Evolutionary conservation across 441 rosid species (phyloP).

Genomic region (Adansonia madagascariensis): DNA sequence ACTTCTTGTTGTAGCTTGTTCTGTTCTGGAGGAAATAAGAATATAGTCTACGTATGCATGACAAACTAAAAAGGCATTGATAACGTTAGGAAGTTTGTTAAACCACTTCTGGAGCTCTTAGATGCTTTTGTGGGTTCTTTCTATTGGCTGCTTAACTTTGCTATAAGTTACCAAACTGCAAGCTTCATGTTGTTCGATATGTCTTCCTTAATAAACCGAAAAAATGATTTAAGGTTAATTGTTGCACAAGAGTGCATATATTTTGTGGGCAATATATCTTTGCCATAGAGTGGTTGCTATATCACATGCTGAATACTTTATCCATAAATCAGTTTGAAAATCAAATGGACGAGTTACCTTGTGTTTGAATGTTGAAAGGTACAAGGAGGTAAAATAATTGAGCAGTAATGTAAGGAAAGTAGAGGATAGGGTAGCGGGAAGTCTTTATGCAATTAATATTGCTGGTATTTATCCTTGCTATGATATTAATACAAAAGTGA

Average conservation of each 20-base stretch:
- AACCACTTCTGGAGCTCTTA: neutral
- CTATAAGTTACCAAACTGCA: neutral
- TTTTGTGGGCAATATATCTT: neutral
- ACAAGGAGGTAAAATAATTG: slow-evolving; percentile 16
- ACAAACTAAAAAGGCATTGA: neutral
- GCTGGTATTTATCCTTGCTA: neutral
- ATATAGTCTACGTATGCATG: neutral
- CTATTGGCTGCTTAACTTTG: neutral
- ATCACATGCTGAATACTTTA: neutral
- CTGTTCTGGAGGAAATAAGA: neutral
- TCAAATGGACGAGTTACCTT: neutral
- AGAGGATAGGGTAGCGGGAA: neutral
- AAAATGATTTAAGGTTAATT: neutral
- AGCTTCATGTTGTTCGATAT: neutral
- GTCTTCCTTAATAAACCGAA: neutral
- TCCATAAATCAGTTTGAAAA: slow-evolving; percentile 1
- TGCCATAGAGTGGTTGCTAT: neutral
- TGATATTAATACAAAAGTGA: neutral
- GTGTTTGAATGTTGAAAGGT: neutral
- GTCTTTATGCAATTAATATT: neutral
- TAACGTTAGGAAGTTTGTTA: neutral
- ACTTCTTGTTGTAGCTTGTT: slow-evolving; percentile 17
- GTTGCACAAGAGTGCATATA: neutral
- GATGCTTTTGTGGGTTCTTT: neutral
- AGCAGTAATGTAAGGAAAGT: neutral